phyloP scores from a whole-genome alignment of 2,329 filamentous ascomycete species.

The Sphaerulina vaccinii region DNA sequence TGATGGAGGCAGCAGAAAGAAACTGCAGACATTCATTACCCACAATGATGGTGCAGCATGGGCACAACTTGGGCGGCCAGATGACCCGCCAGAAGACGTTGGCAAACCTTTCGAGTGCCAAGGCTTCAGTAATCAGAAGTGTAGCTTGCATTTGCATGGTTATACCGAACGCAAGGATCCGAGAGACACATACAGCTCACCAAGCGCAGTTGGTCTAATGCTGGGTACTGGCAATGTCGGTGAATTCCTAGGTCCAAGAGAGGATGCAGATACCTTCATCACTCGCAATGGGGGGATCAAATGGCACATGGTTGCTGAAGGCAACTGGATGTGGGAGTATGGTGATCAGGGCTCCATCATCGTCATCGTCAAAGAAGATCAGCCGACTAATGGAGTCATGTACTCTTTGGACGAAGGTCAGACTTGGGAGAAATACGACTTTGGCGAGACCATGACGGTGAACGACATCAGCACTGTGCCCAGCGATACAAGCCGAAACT shows the following conservation, averaged over 20 bases:
- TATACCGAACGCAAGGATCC: slow-evolving; percentile 88
- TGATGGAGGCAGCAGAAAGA: slow-evolving; percentile 66
- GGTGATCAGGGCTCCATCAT: slow-evolving; percentile 93
- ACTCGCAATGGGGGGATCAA: slow-evolving; percentile 85
- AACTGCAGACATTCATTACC: slow-evolving; percentile 84
- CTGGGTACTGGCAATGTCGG: slow-evolving; percentile 92
- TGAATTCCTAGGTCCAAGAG: slow-evolving; percentile 61
- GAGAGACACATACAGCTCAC: slow-evolving; percentile 81
- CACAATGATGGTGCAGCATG: slow-evolving; percentile 95
- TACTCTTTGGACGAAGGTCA: slow-evolving; percentile 81
- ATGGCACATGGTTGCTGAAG: slow-evolving; percentile 84
- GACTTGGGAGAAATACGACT: slow-evolving; percentile 74
- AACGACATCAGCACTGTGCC: slow-evolving; percentile 82
- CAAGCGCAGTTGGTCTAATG: slow-evolving; percentile 85
- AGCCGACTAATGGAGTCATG: slow-evolving; percentile 65
- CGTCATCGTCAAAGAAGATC: slow-evolving; percentile 74
- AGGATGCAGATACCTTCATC: slow-evolving; percentile 85
- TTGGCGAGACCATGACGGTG: slow-evolving; percentile 70
- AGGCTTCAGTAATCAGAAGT: slow-evolving; percentile 57
- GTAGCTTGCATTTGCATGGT: slow-evolving; percentile 87
- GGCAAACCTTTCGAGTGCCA: slow-evolving; percentile 66
- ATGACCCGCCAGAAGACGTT: slow-evolving; percentile 63
- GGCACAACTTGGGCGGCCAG: slow-evolving; percentile 71
- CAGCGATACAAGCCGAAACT: slow-evolving; percentile 85
- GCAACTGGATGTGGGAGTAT: slow-evolving; percentile 88